Conservation (phyloP, 495 filamentous ascomycete species). For the Zalerion maritima region DNA sequence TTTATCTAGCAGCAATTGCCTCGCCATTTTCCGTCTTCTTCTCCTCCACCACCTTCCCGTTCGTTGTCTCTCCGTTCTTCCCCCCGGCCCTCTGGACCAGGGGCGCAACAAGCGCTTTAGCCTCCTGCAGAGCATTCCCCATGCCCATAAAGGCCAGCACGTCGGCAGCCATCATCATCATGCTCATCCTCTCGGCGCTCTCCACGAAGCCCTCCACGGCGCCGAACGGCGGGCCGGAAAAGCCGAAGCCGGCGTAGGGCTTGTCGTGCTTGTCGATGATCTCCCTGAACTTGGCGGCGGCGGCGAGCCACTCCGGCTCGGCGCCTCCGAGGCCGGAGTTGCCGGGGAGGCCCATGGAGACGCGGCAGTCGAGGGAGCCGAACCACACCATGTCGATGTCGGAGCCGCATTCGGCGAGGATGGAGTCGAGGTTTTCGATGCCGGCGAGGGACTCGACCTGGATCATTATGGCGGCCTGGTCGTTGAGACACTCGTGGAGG, state of each 20-base stretch:
- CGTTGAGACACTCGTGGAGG: constrained; percentile 24
- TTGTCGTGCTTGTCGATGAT: constrained; percentile 28
- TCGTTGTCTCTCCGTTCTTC: too few relatives aligned
- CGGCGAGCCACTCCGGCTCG: constrained; percentile 26
- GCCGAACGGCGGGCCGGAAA: constrained; percentile 9
- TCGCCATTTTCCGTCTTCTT: too few relatives aligned
- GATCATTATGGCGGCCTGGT: constrained; percentile 30
- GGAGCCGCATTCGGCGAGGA: constrained; percentile 27
- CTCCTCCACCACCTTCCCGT: too few relatives aligned
- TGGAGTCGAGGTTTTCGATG: constrained; percentile 38
- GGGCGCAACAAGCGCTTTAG: constrained; percentile 7
- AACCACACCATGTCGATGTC: constrained; percentile 32
- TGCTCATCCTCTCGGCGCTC: constrained; percentile 10
- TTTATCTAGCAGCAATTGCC: too few relatives aligned
- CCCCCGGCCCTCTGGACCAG: too few relatives aligned
- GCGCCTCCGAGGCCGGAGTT: constrained; percentile 11
- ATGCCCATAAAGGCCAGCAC: constrained; percentile 11
- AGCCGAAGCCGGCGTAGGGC: constrained; percentile 13
- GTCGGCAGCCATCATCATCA: constrained; percentile 15
- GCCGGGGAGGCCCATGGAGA: constrained; percentile 24
- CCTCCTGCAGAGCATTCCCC: constrained; percentile 6
- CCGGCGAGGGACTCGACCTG: constrained; percentile 38
- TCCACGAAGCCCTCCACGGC: constrained; percentile 9
- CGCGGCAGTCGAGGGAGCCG: constrained; percentile 24
- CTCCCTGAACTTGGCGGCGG: constrained; percentile 16